Percentiles rank a stretch among this genome's conserved stretches.
phyloP scores from a whole-genome alignment of 2,329 filamentous ascomycete species.

The Corniculantispora saksenae region DNA sequence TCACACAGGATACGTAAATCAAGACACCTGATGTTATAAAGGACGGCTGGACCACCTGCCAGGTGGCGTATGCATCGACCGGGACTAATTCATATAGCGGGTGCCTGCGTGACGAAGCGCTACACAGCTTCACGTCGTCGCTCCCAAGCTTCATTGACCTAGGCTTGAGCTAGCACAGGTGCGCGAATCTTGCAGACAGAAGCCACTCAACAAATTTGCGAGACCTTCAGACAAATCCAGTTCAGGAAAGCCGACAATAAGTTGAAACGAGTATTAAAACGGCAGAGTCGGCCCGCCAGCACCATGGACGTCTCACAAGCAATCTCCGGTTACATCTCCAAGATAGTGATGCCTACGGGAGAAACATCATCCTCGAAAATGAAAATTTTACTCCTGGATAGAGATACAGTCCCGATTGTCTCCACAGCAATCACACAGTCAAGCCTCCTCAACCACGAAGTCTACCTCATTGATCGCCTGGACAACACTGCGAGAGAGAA shows the following conservation, averaged over 20 bases:
- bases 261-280: background rate
- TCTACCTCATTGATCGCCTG: conserved; percentile 94
- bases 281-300: background rate
- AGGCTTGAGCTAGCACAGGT: background rate
- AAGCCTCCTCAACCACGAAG: conserved; percentile 89
- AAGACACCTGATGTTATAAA: background rate
- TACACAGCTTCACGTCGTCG: conserved; percentile 2
- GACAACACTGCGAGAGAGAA: conserved; percentile 90
- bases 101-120: conserved; percentile 16
- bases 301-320: conserved; percentile 91
- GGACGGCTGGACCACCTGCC: background rate
- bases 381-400: conserved; percentile 95
- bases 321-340: conserved; percentile 91
- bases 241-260: background rate
- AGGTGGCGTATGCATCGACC: conserved; percentile 17
- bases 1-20: too few relatives aligned
- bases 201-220: background rate
- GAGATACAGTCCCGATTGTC: conserved; percentile 89
- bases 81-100: conserved; percentile 20
- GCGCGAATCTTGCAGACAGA: background rate
- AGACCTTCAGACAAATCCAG: background rate
- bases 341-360: conserved; percentile 77
- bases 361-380: conserved; percentile 84
- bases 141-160: conserved; percentile 1
- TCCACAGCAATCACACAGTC: conserved; percentile 97